A percentile compares a stretch with the other conserved stretches of the same genome.
Evolutionary conservation across 768 basidiomycete genomes (phyloP).

Genomic region (Leccinum fibrillosum): DNA sequence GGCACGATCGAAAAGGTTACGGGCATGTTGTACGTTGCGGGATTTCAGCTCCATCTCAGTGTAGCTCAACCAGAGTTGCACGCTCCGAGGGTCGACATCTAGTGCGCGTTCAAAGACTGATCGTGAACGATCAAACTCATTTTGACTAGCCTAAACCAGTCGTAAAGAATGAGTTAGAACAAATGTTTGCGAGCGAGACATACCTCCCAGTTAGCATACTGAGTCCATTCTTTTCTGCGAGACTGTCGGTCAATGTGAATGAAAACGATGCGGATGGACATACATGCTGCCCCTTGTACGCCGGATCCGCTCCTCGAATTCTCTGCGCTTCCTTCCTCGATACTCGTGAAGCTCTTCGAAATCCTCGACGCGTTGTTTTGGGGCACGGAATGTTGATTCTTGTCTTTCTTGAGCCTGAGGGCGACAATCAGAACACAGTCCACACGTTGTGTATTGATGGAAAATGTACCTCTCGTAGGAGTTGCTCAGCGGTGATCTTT

Average conservation of each 20-base stretch:
- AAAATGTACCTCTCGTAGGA: constrained; percentile 78
- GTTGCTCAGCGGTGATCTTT: constrained; percentile 97
- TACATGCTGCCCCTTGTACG: constrained; percentile 80
- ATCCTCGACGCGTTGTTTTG: constrained; percentile 94
- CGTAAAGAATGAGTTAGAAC: not conserved
- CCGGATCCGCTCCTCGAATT: constrained; percentile 88
- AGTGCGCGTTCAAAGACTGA: constrained; percentile 96
- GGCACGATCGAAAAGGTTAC: constrained; percentile 95
- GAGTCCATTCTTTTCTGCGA: constrained; percentile 78
- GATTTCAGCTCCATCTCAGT: constrained; percentile 98
- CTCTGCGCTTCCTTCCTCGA: constrained; percentile 85
- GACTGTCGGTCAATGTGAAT: not conserved
- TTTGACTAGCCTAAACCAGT: constrained; percentile 75
- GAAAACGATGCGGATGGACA: constrained; percentile 23
- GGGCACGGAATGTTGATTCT: constrained; percentile 87
- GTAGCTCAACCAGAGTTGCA: constrained; percentile 92
- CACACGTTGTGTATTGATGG: not conserved
- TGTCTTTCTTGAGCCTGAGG: constrained; percentile 92
- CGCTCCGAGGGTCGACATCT: constrained; percentile 88
- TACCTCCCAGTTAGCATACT: constrained; percentile 86
- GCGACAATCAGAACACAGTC: not conserved
- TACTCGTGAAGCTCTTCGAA: constrained; percentile 91
- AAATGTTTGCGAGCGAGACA: constrained; percentile 11
- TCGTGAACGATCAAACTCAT: constrained; percentile 90
- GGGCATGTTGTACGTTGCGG: constrained; percentile 94